These are phyloP conservation scores for Wallacemonas rigidus DNA, from an alignment of 208 protist genomes.

Conservation along the genomic window DNA sequence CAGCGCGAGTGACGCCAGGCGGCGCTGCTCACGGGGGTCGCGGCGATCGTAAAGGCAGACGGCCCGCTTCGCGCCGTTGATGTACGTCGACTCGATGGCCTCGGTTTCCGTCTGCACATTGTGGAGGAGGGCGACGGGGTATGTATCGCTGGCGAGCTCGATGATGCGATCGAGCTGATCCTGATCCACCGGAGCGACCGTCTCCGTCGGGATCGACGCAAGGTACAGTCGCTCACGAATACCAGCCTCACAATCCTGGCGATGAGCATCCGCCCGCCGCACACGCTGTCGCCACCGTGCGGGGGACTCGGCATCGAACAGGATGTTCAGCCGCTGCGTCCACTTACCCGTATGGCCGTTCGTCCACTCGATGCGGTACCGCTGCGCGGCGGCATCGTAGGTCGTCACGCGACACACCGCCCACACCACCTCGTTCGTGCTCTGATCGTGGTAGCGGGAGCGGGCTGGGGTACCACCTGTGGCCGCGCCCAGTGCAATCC, in stretches of 20 bases:
- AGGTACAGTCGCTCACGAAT: constrained; percentile 83
- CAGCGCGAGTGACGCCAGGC: constrained; percentile 46
- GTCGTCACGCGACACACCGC: constrained; percentile 61
- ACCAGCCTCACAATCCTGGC: constrained; percentile 67
- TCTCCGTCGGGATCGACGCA: constrained; percentile 50
- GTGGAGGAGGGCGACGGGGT: constrained; percentile 73
- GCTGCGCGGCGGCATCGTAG: constrained; percentile 65
- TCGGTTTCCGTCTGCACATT: constrained; percentile 74
- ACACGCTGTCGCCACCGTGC: constrained; percentile 74
- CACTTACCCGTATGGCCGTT: constrained; percentile 71
- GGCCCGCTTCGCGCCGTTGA: constrained; percentile 74
- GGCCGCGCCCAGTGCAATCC: constrained; percentile 66
- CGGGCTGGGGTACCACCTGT: constrained; percentile 73
- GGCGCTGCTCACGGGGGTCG: constrained; percentile 57
- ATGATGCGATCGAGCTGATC: constrained; percentile 89
- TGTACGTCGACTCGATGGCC: constrained; percentile 83
- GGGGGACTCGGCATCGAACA: constrained; percentile 86
- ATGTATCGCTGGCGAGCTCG: constrained; percentile 65
- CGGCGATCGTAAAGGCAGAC: constrained; percentile 78
- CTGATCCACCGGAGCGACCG: constrained; percentile 74
- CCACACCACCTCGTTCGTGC: constrained; percentile 50
- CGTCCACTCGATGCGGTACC: constrained; percentile 80
- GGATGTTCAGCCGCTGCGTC: constrained; percentile 89
- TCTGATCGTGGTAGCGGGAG: constrained; percentile 75
- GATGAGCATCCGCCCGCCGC: constrained; percentile 67